phyloP scores from a whole-genome alignment of 495 filamentous ascomycete species.

The Lophiotrema nucula region DNA sequence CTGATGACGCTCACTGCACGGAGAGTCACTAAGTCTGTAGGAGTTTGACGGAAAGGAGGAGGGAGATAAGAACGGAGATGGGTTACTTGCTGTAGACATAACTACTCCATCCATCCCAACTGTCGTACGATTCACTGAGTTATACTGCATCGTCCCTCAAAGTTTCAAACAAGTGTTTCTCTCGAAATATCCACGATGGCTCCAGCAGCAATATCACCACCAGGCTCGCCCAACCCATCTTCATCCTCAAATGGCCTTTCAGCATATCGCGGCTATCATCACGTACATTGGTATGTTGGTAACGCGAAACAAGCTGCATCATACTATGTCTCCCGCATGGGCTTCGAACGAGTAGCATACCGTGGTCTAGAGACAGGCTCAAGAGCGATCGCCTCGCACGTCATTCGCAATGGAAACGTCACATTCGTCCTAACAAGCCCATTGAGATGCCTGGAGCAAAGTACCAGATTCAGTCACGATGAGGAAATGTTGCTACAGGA shows the following conservation, averaged over 20 bases:
- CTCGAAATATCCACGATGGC: no score
- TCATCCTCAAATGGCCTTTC: conserved; percentile 42
- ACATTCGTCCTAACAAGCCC: conserved; percentile 84
- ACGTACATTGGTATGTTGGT: conserved; percentile 90
- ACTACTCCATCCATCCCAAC: no score
- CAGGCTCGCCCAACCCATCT: conserved; percentile 39
- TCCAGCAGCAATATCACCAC: conserved; percentile 62
- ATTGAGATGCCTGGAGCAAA: conserved; percentile 55
- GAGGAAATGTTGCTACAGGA: conserved; percentile 62
- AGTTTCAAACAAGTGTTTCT: no score
- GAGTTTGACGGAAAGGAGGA: no score
- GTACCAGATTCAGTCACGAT: conserved; percentile 49
- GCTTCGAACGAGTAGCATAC: conserved; percentile 78
- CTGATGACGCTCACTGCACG: no score
- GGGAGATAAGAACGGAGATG: no score
- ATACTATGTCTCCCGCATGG: conserved; percentile 82
- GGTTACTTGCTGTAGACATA: no score
- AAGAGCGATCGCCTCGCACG: conserved; percentile 72
- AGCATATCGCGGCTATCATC: conserved; percentile 76
- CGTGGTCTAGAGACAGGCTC: conserved; percentile 82
- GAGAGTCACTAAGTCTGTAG: no score
- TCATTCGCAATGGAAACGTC: conserved; percentile 72
- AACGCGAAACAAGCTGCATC: conserved; percentile 91
- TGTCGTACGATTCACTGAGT: no score
- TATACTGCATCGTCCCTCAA: no score